phyloP scores from a whole-genome alignment of 192 early-diverging fungal genomes.

The Coemansia sp. region DNA sequence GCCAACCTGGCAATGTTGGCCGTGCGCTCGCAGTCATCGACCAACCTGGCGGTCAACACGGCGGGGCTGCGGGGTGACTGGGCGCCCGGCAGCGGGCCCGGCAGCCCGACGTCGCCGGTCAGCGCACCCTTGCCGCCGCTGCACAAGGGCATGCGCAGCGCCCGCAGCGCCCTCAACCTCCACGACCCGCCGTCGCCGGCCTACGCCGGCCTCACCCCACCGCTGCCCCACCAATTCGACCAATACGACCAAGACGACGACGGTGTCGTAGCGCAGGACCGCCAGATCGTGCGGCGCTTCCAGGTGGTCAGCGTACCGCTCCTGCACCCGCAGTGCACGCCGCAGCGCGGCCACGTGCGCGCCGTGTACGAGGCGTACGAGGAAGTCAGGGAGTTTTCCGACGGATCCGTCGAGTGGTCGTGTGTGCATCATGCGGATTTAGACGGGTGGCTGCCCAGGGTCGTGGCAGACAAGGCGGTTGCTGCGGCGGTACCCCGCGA shows the following conservation, averaged over 20 bases:
- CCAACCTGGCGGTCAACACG: conserved; percentile 7
- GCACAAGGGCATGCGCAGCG: conserved; percentile 8
- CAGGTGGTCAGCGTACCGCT: conserved; percentile 35
- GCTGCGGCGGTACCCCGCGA: conserved; percentile 38
- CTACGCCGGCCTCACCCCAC: too few species aligned
- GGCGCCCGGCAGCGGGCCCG: background rate
- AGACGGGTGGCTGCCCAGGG: conserved; percentile 40
- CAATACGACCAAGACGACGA: background rate
- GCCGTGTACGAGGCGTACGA: conserved; percentile 46
- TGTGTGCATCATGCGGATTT: conserved; percentile 47
- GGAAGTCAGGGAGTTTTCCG: conserved; percentile 33
- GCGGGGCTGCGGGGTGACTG: background rate
- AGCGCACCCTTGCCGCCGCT: background rate
- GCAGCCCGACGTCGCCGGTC: conserved; percentile 4
- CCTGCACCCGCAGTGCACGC: conserved; percentile 19
- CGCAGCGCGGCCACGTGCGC: conserved; percentile 30
- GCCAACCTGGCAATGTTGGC: conserved; percentile 24
- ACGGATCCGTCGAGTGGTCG: conserved; percentile 37
- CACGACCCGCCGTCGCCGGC: conserved; percentile 5
- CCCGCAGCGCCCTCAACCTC: conserved; percentile 16
- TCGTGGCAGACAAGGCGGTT: conserved; percentile 39
- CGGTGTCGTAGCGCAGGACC: background rate
- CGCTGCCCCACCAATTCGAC: too few species aligned
- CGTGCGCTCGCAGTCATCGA: conserved; percentile 27
- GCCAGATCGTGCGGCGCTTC: conserved; percentile 20